Percentiles rank a stretch among this genome's conserved stretches.
Conservation (phyloP, 1,284 basidiomycete genomes). For the Vanrija pseudolonga region DNA sequence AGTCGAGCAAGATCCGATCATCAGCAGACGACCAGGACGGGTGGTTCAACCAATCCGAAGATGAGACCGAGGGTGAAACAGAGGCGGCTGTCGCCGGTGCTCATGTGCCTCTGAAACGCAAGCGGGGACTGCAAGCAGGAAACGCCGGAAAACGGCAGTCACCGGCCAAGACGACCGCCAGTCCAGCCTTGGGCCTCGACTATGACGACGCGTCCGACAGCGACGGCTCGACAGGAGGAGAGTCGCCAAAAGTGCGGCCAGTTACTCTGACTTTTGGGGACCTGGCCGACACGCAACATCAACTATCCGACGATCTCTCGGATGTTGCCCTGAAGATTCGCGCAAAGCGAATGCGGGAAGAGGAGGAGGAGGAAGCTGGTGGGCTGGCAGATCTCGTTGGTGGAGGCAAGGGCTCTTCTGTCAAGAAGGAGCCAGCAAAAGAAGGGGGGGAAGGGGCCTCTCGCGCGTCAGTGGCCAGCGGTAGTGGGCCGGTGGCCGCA, state of each 20-base stretch:
- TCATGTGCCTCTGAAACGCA: slow-evolving; percentile 23
- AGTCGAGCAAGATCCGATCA: slow-evolving; percentile 51
- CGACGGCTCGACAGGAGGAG: slow-evolving; percentile 31
- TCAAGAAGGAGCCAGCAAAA: neutral
- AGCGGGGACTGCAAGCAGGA: slow-evolving; percentile 11
- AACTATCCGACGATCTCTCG: slow-evolving; percentile 42
- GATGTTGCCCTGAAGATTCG: slow-evolving; percentile 54
- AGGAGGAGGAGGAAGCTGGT: slow-evolving; percentile 61
- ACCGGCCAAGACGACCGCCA: slow-evolving; percentile 9
- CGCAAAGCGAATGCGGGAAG: slow-evolving; percentile 66
- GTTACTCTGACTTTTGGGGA: slow-evolving; percentile 18
- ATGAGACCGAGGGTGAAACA: slow-evolving; percentile 30
- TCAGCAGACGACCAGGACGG: slow-evolving; percentile 69
- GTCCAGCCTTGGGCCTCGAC: slow-evolving; percentile 34
- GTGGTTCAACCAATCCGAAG: slow-evolving; percentile 80
- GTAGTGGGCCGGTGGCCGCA: neutral
- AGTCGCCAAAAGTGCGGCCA: slow-evolving; percentile 11
- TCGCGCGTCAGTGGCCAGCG: neutral
- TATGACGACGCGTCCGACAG: slow-evolving; percentile 49
- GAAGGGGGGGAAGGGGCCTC: neutral
- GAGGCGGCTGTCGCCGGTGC: neutral
- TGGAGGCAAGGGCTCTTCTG: neutral
- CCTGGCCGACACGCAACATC: slow-evolving; percentile 10
- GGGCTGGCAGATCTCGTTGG: slow-evolving; percentile 17
- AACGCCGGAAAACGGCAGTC: slow-evolving; percentile 4